These are phyloP conservation scores for Xanthoconium purpureum DNA, from an alignment of 768 basidiomycete genomes.

Conservation along the genomic window DNA sequence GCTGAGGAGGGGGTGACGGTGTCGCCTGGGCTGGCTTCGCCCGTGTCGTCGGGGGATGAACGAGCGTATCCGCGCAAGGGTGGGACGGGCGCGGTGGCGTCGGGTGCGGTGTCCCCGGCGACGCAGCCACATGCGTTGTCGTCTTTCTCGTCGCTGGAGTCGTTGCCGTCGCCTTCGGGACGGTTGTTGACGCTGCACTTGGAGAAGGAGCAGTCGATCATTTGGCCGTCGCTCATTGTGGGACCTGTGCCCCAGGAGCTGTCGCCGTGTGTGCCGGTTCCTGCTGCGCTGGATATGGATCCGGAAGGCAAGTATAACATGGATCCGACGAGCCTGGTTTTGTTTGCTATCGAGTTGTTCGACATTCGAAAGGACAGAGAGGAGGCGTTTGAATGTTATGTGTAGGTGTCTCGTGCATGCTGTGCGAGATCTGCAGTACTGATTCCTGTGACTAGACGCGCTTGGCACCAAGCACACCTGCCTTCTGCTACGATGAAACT, in stretches of 20 bases:
- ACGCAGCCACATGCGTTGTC: slow-evolving; percentile 54
- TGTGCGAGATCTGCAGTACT: background rate
- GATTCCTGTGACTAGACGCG: slow-evolving; percentile 48
- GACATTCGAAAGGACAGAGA: slow-evolving; percentile 75
- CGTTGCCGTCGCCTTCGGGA: slow-evolving; percentile 58
- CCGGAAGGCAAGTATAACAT: slow-evolving; percentile 72
- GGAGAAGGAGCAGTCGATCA: slow-evolving; percentile 75
- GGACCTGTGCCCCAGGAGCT: slow-evolving; percentile 63
- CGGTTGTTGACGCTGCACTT: slow-evolving; percentile 74
- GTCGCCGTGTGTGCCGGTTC: slow-evolving; percentile 49
- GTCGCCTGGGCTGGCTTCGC: slow-evolving; percentile 63
- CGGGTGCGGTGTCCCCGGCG: slow-evolving; percentile 58
- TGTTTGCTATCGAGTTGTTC: slow-evolving; percentile 66
- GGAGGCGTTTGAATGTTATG: slow-evolving; percentile 77
- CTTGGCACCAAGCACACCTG: slow-evolving; percentile 75
- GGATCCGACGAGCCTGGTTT: slow-evolving; percentile 78
- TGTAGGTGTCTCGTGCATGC: slow-evolving; percentile 44
- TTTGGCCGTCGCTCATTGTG: slow-evolving; percentile 81
- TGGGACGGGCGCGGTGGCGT: slow-evolving; percentile 32
- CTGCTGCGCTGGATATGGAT: slow-evolving; percentile 49
- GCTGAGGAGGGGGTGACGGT: slow-evolving; percentile 55
- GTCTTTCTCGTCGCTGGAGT: slow-evolving; percentile 79
- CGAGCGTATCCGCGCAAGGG: slow-evolving; percentile 22
- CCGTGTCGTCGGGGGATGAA: slow-evolving; percentile 58
- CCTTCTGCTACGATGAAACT: slow-evolving; percentile 78